Evolutionary conservation across 352 stramenopile genomes (phyloP).

Genomic region (Pythium aristosporum): DNA sequence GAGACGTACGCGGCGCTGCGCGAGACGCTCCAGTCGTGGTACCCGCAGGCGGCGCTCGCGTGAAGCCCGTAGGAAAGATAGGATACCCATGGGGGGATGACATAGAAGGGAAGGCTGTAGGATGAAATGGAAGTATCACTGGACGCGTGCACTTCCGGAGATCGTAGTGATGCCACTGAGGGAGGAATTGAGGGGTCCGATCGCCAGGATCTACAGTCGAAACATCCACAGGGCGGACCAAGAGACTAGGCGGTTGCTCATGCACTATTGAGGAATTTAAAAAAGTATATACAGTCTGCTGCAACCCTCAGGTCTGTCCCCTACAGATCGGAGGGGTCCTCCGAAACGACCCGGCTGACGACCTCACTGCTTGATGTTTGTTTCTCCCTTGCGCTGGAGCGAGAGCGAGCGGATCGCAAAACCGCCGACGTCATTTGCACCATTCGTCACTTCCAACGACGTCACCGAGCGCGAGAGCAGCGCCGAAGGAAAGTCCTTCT

Average conservation of each 20-base stretch:
- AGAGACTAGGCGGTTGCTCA: too few species aligned
- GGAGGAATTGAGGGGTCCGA: too few species aligned
- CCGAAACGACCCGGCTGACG: too few species aligned
- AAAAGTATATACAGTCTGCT: too few species aligned
- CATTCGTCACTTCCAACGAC: neutral
- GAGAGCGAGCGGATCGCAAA: neutral
- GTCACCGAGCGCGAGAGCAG: neutral
- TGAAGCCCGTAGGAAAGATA: constrained; percentile 3
- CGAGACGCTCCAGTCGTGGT: constrained; percentile 70
- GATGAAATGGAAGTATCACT: neutral
- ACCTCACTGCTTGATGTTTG: too few species aligned
- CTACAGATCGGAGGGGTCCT: too few species aligned
- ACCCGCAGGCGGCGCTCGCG: constrained; percentile 60
- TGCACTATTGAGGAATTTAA: too few species aligned
- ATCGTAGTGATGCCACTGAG: too few species aligned
- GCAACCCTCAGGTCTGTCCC: too few species aligned
- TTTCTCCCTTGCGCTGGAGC: neutral
- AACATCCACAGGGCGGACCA: too few species aligned
- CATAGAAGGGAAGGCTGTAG: constrained; percentile 6
- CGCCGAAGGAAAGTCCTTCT: neutral
- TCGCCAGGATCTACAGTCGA: too few species aligned
- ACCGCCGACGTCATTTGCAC: neutral
- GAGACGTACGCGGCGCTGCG: constrained; percentile 76
- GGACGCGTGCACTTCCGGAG: too few species aligned
- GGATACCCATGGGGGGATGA: neutral